Evolutionary conservation across 2,329 filamentous ascomycete genomes (phyloP).

Genomic region (Fusarium anguioides): DNA sequence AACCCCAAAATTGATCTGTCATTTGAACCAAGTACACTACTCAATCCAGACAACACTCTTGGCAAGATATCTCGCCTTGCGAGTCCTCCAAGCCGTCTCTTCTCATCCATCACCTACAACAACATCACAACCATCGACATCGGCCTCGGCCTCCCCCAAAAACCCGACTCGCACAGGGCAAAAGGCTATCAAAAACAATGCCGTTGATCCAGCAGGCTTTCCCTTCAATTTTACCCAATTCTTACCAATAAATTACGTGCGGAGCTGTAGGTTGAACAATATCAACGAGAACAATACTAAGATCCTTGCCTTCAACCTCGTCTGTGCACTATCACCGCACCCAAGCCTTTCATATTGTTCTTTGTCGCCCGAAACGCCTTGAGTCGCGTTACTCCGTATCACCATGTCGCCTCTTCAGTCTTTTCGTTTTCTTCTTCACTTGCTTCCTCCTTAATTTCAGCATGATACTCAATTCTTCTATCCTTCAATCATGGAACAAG

Average conservation of each 20-base stretch:
- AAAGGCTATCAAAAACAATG: background rate
- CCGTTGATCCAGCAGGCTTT: background rate
- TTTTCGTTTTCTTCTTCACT: background rate
- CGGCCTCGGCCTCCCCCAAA: background rate
- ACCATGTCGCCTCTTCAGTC: background rate
- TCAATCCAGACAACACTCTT: background rate
- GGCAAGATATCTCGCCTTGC: background rate
- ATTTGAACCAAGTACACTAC: background rate
- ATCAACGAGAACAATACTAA: slow-evolving; percentile 39
- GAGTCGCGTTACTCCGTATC: background rate
- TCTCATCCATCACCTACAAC: background rate
- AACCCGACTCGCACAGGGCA: background rate
- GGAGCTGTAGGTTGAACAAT: slow-evolving; percentile 25
- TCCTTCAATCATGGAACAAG: slow-evolving; percentile 29
- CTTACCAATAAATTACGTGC: background rate
- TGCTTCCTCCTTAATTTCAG: background rate
- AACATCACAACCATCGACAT: background rate
- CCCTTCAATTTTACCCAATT: background rate
- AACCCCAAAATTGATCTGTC: background rate
- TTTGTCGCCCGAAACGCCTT: slow-evolving; percentile 33
- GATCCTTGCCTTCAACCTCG: slow-evolving; percentile 2
- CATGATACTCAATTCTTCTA: background rate
- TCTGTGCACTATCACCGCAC: slow-evolving; percentile 32
- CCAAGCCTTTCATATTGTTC: slow-evolving; percentile 33
- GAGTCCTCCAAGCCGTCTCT: too few relatives aligned